Evolutionary conservation across 2,329 filamentous ascomycete genomes (phyloP), one percentile per base, ranked within the genome.

Genomic region (Epichloe gansuensis): DNA sequence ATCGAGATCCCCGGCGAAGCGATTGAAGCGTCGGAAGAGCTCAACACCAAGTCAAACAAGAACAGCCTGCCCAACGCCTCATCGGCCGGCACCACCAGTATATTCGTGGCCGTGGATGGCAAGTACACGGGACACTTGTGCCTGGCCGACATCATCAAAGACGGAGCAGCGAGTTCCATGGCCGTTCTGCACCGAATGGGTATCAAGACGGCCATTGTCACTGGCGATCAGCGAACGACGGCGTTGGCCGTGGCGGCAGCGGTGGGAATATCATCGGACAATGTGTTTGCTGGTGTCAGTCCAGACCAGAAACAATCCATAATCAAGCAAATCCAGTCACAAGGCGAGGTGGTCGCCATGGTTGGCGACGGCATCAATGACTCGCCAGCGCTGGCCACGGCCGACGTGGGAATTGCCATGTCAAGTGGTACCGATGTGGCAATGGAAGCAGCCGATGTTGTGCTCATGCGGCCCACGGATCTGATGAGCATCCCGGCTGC

Each of bases 321-420:
- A 59, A 78, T 98, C 61, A 80, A 82, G 48, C 73, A 85, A 51
- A 77, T 97, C 17, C 89, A 96, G 70, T 73, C 76, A 0, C 69
- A 75, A 49, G 89, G 89, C 55, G 80, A 90, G 61, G 75, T 86
- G 48, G 88, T 97, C 28, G 93, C 88, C 59, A 98, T 98, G 93
- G 91, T 97, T 13, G 91, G 93, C 50, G 93, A 98, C 67, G 93
- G 93, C 43, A 96, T 98, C 77, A 98, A 98, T 69, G 93, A 98
- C 72, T 95, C 90, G 0, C 93, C 93, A 0, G 93, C 93, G 0
- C 81, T 98, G 11, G 93, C 90, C 0, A 95, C 90, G 0, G 91
- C 93, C 11, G 84, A 95, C 60, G 83, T 97, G 31, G 93, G 93
- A 57, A 95, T 98, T 59, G 91, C 91, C 54, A 88, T 98, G 69